A percentile compares a stretch with the other conserved stretches of the same genome.
Conservation (phyloP, 768 basidiomycete species). For the Tylopilus cervinicoccineus region DNA sequence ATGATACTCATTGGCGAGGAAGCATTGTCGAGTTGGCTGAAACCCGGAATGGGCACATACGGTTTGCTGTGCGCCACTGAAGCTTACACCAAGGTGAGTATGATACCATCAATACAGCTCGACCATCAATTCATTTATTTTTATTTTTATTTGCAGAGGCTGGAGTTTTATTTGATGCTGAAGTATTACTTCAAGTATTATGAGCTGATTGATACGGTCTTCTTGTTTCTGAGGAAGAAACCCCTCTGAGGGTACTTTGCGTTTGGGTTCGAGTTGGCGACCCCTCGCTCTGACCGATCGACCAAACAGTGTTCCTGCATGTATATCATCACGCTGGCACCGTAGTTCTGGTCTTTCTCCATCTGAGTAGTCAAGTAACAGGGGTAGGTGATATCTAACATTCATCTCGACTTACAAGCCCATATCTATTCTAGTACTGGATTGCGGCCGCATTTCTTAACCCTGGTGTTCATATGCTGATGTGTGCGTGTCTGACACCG, state of each 20-base stretch:
- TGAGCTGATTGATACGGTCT: constrained; percentile 91
- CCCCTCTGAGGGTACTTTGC: constrained; percentile 62
- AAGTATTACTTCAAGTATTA: constrained; percentile 96
- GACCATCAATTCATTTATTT: neutral
- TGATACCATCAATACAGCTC: neutral
- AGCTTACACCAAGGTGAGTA: constrained; percentile 82
- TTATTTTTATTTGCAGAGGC: constrained; percentile 55
- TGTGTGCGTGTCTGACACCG: constrained; percentile 63
- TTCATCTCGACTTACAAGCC: neutral
- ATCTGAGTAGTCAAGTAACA: constrained; percentile 85
- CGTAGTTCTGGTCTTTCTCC: constrained; percentile 86
- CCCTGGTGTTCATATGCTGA: constrained; percentile 87
- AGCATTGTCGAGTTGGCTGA: constrained; percentile 72
- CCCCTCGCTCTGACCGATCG: neutral
- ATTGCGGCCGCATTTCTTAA: constrained; percentile 86
- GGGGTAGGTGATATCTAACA: constrained; percentile 52
- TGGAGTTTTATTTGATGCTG: constrained; percentile 94
- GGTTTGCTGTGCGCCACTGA: constrained; percentile 65
- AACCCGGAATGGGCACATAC: constrained; percentile 71
- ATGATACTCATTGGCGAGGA: constrained; percentile 85
- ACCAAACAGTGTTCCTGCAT: constrained; percentile 79
- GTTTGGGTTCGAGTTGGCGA: neutral
- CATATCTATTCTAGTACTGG: constrained; percentile 65
- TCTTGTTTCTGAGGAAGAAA: constrained; percentile 97
- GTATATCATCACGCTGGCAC: constrained; percentile 98